These are phyloP conservation scores for Solioccasus polychromus DNA, from an alignment of 768 basidiomycete species.

Conservation along the genomic window DNA sequence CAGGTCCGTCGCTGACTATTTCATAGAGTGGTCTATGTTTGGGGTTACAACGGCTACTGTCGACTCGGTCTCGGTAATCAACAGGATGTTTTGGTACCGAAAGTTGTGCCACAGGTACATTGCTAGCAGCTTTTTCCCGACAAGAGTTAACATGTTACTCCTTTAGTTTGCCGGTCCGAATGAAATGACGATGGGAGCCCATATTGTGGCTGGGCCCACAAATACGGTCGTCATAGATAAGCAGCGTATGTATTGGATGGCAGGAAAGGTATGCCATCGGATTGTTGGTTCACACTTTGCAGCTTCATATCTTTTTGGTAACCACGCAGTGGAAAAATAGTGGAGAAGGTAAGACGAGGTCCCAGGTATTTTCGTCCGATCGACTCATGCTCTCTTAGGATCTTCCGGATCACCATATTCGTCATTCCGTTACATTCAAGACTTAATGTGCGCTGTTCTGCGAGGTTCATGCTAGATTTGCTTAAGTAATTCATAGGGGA, in stretches of 20 bases:
- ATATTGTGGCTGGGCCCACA: conserved; percentile 76
- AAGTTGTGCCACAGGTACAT: conserved; percentile 72
- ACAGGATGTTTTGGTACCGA: conserved; percentile 76
- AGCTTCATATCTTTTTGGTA: conserved; percentile 4
- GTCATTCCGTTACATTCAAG: conserved; percentile 81
- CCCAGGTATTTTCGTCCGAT: background rate
- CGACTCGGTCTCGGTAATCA: conserved; percentile 87
- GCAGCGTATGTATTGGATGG: conserved; percentile 86
- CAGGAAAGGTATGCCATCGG: conserved; percentile 56
- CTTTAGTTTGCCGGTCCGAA: conserved; percentile 75
- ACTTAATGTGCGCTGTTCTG: conserved; percentile 61
- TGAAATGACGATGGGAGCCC: conserved; percentile 54
- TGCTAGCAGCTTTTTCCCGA: conserved; percentile 2
- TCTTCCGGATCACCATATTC: conserved; percentile 90
- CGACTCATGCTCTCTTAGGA: conserved; percentile 44
- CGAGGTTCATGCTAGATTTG: background rate
- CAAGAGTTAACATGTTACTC: background rate
- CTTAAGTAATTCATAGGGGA: conserved; percentile 44
- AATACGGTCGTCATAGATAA: conserved; percentile 83
- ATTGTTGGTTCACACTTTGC: background rate
- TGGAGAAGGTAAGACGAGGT: conserved; percentile 65
- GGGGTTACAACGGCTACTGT: conserved; percentile 91
- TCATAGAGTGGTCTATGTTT: conserved; percentile 69
- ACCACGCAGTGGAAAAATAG: conserved; percentile 84
- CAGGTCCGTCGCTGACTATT: conserved; percentile 7